Percentiles rank a stretch among this genome's conserved stretches.
phyloP scores from a whole-genome alignment of 1,284 basidiomycete genomes.

The Naganishia cerealis region DNA sequence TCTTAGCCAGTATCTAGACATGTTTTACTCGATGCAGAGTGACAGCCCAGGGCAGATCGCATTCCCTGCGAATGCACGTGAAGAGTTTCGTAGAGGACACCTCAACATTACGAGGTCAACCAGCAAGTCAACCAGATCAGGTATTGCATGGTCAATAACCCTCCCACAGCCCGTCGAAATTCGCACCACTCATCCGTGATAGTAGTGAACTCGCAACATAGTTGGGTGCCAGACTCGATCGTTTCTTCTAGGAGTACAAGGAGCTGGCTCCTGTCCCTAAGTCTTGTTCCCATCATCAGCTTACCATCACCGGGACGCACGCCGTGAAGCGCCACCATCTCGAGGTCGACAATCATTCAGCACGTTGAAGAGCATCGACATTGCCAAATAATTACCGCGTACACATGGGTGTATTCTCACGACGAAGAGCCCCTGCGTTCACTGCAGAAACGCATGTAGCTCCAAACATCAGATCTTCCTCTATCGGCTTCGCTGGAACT shows the following conservation, averaged over 20 bases:
- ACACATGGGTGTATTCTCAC: constrained; percentile 7
- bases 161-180: background rate
- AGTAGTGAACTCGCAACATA: no score
- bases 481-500: background rate
- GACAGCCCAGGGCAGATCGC: background rate
- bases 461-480: background rate
- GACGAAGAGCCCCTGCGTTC: constrained; percentile 6
- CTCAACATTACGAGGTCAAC: no score
- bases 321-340: background rate
- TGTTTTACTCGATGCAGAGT: constrained; percentile 1
- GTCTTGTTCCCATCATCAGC: no score
- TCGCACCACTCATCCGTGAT: background rate
- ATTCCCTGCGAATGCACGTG: background rate
- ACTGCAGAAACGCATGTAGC: background rate
- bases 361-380: background rate
- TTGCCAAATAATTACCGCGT: background rate
- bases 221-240: no score
- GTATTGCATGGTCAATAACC: background rate
- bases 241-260: no score
- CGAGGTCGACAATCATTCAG: background rate
- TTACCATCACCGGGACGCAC: background rate
- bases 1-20: background rate
- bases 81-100: background rate
- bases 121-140: no score
- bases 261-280: no score